Conservation (phyloP, 2,329 filamentous ascomycete species). For the Penicillium paneum region DNA sequence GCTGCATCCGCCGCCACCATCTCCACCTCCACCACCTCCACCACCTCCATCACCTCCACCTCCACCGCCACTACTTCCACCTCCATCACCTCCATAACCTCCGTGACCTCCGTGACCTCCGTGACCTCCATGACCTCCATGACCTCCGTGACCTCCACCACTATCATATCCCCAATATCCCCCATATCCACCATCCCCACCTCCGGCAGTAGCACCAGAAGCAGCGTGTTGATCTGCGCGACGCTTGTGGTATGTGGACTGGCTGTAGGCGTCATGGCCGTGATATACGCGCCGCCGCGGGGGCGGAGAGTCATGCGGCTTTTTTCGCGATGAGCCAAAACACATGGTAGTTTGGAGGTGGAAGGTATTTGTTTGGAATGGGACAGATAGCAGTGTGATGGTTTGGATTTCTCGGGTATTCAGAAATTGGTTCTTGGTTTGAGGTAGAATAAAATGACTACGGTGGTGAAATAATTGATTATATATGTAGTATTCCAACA, state of each 20-base stretch:
- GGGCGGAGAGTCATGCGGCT: neutral
- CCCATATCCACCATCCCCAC: neutral
- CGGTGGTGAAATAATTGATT: neutral
- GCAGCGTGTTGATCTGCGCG: neutral
- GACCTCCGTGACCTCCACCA: too few species aligned
- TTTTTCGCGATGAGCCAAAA: neutral
- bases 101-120: too few species aligned
- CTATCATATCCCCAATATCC: too few species aligned
- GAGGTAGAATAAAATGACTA: neutral
- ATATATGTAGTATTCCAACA: neutral
- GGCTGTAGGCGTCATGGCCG: neutral
- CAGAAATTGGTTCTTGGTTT: neutral
- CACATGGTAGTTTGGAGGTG: constrained; percentile 2
- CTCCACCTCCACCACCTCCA: neutral
- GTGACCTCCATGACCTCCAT: too few species aligned
- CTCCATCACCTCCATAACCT: too few species aligned
- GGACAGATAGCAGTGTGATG: neutral
- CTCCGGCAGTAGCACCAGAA: neutral
- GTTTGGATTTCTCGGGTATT: neutral
- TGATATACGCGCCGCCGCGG: neutral
- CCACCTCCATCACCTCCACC: neutral
- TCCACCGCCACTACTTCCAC: too few species aligned
- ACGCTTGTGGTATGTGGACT: neutral
- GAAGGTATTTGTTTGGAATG: neutral
- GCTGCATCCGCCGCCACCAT: constrained; percentile 1